Base-by-base conservation (phyloP, 495 filamentous ascomycete genomes). In the Pyronema omphalodes region DNA sequence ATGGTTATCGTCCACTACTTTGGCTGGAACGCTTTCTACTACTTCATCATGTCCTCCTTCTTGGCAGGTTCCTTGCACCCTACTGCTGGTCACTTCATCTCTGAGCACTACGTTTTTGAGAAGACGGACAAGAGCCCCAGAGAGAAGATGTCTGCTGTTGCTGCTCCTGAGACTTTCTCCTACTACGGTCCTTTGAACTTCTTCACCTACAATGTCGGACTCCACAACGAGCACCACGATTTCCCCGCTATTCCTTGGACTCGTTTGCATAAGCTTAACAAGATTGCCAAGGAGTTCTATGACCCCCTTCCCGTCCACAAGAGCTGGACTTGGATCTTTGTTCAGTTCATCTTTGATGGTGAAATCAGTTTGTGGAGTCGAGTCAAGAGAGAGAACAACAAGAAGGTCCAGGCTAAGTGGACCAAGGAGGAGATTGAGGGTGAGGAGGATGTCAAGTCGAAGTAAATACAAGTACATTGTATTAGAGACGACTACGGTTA, bases 221-320 rank as follows among this genome's bases (percentile, higher is more conserved):
- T 94, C 58, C 91, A 99, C 67, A 99, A 99, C 62, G 91, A 99
- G 71, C 91, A 98, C 68, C 91, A 99, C 63, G 91, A 98, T 67
- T 98, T 98, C 71, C 91, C 91, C 18, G 91, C 93, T 18, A 76
- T 98, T 49, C 89, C 91, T 2, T 99, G 91, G 91, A 94, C 86
- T 3, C 72, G 79, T 6, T 72, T 99, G 19, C 81, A 82, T 3
- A 69, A 67, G 58, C 69, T 99, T 52, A 76, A 86, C 63, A 67
- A 75, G 56, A 82, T 93, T n/a, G 91, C 91, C 7, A 74, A 71
- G 52, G 91, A 96, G 67, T 99, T 95, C 67, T 99, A 99, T 67
- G 79, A 78, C 55, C 84, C 86, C 17, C 71, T 99, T 54, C 93
- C 91, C 2, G 74, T 75, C 52, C 89, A 95, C 67, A 73, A 74